A percentile compares a stretch with the other conserved stretches of the same genome.
phyloP scores from a whole-genome alignment of 305 asterid species.

The Fraxinus velutina region DNA sequence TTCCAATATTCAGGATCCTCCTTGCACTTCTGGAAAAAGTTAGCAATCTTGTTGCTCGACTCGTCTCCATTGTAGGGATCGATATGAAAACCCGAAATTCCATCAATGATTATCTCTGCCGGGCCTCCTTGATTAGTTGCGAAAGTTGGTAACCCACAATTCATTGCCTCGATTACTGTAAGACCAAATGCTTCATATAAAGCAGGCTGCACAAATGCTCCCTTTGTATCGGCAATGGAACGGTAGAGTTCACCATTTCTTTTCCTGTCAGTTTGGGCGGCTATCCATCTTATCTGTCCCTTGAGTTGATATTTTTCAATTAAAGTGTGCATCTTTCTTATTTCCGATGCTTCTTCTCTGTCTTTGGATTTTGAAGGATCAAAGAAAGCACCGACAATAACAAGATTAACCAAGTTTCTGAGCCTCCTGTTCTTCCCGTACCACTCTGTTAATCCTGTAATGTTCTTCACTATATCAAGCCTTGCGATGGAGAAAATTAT shows the following conservation, averaged over 20 bases:
- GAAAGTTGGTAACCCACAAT: conserved; percentile 87
- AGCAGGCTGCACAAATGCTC: conserved; percentile 93
- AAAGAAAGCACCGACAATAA: conserved; percentile 81
- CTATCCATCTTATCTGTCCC: conserved; percentile 90
- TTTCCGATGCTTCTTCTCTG: conserved; percentile 80
- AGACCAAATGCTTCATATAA: conserved; percentile 86
- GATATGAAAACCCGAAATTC: conserved; percentile 73
- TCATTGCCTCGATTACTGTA: conserved; percentile 90
- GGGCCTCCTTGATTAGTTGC: conserved; percentile 96
- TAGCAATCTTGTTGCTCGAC: conserved; percentile 73
- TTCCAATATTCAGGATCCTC: conserved; percentile 67
- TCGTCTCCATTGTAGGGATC: conserved; percentile 77
- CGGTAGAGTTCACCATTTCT: conserved; percentile 81
- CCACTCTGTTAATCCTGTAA: conserved; percentile 81
- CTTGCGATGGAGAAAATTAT: conserved; percentile 93
- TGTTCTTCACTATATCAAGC: conserved; percentile 75
- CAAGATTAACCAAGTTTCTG: conserved; percentile 69
- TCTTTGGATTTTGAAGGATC: conserved; percentile 80
- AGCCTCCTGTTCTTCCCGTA: conserved; percentile 78
- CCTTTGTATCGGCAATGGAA: conserved; percentile 72
- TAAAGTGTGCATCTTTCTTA: conserved; percentile 67
- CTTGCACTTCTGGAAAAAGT: conserved; percentile 70
- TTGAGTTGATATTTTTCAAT: conserved; percentile 66
- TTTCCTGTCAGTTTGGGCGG: conserved; percentile 72
- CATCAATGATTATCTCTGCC: conserved; percentile 86